Evolutionary conservation across 2,329 filamentous ascomycete genomes (phyloP).

Genomic region (Penicillium concentricum): DNA sequence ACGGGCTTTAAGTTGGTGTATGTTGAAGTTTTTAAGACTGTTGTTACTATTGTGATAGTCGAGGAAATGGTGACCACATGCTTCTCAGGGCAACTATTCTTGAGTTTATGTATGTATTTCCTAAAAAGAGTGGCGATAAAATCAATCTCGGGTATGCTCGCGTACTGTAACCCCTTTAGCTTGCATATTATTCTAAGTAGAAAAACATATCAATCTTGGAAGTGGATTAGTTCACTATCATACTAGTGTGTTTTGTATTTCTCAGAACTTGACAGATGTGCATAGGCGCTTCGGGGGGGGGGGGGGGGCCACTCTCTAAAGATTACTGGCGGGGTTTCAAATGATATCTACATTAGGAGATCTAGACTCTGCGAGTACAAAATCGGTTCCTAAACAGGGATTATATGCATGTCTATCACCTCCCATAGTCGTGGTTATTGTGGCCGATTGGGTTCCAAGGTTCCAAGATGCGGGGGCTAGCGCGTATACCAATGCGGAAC

Average conservation of each 20-base stretch:
- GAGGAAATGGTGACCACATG: neutral
- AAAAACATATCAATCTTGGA: neutral
- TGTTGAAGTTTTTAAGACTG: neutral
- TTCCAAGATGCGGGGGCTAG: neutral
- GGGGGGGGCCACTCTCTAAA: neutral
- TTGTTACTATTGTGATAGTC: neutral
- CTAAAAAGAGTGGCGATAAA: neutral
- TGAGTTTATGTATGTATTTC: neutral
- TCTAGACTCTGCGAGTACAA: neutral
- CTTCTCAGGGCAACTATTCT: neutral
- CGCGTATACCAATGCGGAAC: neutral
- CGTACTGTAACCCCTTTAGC: neutral
- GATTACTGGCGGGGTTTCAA: neutral
- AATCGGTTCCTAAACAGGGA: neutral
- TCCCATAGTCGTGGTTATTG: neutral
- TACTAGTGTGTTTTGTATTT: neutral
- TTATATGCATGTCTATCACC: neutral
- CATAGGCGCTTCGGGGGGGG: neutral
- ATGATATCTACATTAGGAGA: neutral
- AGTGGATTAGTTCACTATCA: neutral
- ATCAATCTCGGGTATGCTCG: neutral
- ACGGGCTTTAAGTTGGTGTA: neutral
- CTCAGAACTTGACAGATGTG: neutral
- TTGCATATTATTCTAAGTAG: neutral
- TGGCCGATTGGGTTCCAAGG: neutral